Percentiles rank a stretch among this genome's conserved stretches.
phyloP scores from a whole-genome alignment of 805 yeast genomes.

The Pichia phayaonensis region DNA sequence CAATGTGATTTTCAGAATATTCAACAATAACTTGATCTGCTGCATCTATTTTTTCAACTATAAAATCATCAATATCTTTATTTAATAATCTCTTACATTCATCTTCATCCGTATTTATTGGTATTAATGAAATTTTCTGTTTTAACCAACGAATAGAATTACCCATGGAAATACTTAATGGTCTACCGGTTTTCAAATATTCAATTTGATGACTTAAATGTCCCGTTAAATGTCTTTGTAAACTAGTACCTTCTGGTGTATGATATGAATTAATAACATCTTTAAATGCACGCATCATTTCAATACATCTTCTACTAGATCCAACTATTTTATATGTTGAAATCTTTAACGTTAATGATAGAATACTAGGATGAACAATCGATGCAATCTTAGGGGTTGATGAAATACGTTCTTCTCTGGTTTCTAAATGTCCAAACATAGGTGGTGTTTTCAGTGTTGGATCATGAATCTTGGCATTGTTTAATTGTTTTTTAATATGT shows the following conservation, averaged over 20 bases:
- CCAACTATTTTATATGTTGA: slow-evolving; percentile 86
- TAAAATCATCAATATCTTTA: slow-evolving; percentile 68
- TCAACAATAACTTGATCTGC: slow-evolving; percentile 79
- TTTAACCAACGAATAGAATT: slow-evolving; percentile 96
- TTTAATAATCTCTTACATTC: slow-evolving; percentile 60
- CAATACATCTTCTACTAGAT: slow-evolving; percentile 74
- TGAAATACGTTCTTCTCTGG: slow-evolving; percentile 66
- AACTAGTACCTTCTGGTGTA: slow-evolving; percentile 79
- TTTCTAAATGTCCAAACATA: slow-evolving; percentile 71
- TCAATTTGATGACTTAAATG: slow-evolving; percentile 91
- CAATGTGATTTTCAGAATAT: slow-evolving; percentile 69
- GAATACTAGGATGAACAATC: slow-evolving; percentile 79
- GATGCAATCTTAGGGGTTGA: slow-evolving; percentile 50
- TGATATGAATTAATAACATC: slow-evolving; percentile 69
- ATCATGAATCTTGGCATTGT: slow-evolving; percentile 41
- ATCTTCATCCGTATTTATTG: slow-evolving; percentile 60
- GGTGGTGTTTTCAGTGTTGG: slow-evolving; percentile 46
- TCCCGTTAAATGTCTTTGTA: slow-evolving; percentile 81
- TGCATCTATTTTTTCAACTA: slow-evolving; percentile 75
- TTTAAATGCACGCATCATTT: slow-evolving; percentile 81
- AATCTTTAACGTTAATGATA: slow-evolving; percentile 69
- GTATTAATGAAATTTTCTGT: slow-evolving; percentile 79
- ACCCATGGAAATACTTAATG: slow-evolving; percentile 91
- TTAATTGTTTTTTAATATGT: slow-evolving; percentile 46
- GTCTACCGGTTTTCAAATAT: slow-evolving; percentile 82